phyloP scores from a whole-genome alignment of 495 filamentous ascomycete species.

The Penicillium mononematosum region DNA sequence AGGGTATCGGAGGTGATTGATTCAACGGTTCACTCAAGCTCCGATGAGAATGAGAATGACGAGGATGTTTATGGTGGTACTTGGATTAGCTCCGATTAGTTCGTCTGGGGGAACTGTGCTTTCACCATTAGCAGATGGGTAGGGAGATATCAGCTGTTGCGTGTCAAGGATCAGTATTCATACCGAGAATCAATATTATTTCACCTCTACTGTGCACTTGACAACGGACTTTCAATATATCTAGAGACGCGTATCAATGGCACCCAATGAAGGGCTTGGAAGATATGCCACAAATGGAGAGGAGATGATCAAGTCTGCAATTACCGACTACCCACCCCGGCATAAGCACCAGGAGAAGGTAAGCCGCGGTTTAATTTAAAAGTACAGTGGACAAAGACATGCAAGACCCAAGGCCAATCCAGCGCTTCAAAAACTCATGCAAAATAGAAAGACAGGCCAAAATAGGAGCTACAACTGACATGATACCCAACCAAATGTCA shows the following conservation, averaged over 20 bases:
- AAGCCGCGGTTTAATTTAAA: slow-evolving; percentile 33
- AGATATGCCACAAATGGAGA: slow-evolving; percentile 34
- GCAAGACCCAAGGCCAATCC: slow-evolving; percentile 45
- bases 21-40: not conserved
- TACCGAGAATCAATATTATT: not conserved
- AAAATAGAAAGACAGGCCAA: slow-evolving; percentile 27
- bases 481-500: not conserved
- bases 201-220: not conserved
- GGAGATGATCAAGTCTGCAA: slow-evolving; percentile 39
- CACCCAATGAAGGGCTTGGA: slow-evolving; percentile 8
- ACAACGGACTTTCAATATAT: not conserved
- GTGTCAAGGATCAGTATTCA: not conserved
- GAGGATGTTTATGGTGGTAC: not conserved
- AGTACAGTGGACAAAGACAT: slow-evolving; percentile 43
- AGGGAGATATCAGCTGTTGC: not conserved
- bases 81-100: not conserved
- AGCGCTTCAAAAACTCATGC: slow-evolving; percentile 46
- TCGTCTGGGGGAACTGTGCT: not conserved
- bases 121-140: not conserved
- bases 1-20: not conserved
- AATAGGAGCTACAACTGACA: slow-evolving; percentile 4
- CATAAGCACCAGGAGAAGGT: slow-evolving; percentile 11
- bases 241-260: not conserved
- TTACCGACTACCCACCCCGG: slow-evolving; percentile 31
- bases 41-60: not conserved